Base-by-base conservation (phyloP, 2,329 filamentous ascomycete genomes). In the Monosporascus ibericus region DNA sequence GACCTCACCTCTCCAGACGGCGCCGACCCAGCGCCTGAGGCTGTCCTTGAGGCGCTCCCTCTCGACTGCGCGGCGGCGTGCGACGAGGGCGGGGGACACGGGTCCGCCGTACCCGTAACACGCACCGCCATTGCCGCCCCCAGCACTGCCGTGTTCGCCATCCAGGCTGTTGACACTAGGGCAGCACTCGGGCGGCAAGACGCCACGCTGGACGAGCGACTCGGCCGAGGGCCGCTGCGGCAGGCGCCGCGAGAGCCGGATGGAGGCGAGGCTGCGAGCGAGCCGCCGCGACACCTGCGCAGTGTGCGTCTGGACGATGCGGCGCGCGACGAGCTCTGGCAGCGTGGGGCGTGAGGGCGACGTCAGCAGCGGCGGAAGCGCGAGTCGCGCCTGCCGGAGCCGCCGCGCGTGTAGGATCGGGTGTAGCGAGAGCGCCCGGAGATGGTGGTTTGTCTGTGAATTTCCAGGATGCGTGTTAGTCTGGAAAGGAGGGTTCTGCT, bases 241-340 rank as follows among this genome's bases (percentile, higher is more conserved):
- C 2, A 89, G 74, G 11, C 79, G 78, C 47, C 81, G 79, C 25
- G 84, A 80, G 5, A 90, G 75, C 30, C 81, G 80, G 61, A 88
- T 88, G 49, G 80, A 79, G 6, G 84, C 80, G 3, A 90, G 75
- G 15, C 78, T 85, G 52, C 84, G 79, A 46, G 80, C 81, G 3
- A 90, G 76, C 22, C 76, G 74, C 20, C 84, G 79, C 3, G 85
- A 86, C 24, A 85, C 78, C 46, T 85, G 75, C 36, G 85, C 81
- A 15, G 83, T 88, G 51, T 78, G 75, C 40, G 84, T 86, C 42
- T 88, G 69, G 68, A 88, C 86, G 63, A 90, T 88, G 65, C 75
- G 78, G 40, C 84, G 78, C 22, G 75, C 69, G 49, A 85, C 82
- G 15, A 88, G 81, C 52, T 86, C 81, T 38, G 80, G 68, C 2